phyloP scores from a whole-genome alignment of 169 alveolate genomes.

The Eimeria tenella region DNA sequence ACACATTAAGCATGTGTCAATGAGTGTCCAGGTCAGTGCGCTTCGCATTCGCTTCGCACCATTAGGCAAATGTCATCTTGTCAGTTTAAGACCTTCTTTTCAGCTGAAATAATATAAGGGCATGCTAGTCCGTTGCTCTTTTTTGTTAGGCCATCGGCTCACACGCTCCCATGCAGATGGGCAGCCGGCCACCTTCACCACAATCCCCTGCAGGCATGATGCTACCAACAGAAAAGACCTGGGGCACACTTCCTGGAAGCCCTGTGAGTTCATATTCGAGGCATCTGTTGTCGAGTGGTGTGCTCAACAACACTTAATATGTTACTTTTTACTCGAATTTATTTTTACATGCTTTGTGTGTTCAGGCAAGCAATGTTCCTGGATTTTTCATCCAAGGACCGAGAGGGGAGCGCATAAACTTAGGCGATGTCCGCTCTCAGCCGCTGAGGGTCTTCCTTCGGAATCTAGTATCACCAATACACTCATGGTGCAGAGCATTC shows the following conservation, averaged over 20 bases:
- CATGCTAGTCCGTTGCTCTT: neutral
- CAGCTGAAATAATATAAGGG: too few species aligned
- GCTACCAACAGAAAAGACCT: constrained; percentile 41
- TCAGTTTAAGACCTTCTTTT: too few species aligned
- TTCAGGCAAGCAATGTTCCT: constrained; percentile 20
- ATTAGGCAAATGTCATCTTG: too few species aligned
- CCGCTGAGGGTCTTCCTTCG: constrained; percentile 19
- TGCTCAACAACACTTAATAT: too few species aligned
- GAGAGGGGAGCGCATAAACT: neutral
- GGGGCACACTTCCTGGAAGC: constrained; percentile 42
- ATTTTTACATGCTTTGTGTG: neutral
- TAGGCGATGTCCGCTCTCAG: neutral
- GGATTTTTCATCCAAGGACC: constrained; percentile 33
- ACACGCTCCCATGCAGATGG: neutral
- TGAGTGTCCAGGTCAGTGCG: constrained; percentile 39
- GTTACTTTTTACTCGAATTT: too few species aligned
- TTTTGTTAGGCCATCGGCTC: neutral
- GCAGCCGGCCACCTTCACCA: neutral
- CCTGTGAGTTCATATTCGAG: constrained; percentile 20
- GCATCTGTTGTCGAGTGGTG: neutral
- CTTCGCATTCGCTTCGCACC: too few species aligned
- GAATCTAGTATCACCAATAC: neutral
- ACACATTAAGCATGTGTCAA: constrained; percentile 35
- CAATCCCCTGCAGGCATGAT: neutral
- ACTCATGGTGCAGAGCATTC: constrained; percentile 31